Base-by-base conservation (phyloP, 139 green algal genomes). In the Limnomonas spitsbergensis region DNA sequence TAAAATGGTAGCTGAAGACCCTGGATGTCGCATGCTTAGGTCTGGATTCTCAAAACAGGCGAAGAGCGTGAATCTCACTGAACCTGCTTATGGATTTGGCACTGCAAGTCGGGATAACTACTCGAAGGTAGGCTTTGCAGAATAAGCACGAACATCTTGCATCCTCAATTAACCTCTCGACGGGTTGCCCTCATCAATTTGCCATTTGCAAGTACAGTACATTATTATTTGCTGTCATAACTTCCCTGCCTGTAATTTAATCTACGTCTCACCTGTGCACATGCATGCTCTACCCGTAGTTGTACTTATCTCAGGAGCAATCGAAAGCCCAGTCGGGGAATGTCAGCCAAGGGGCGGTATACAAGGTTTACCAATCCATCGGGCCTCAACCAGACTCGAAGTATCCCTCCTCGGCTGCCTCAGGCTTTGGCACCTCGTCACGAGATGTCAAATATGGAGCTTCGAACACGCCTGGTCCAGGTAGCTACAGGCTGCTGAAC, bases 391-490 rank as follows among this genome's bases (percentile, higher is more conserved):
- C 80, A 26, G 84, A 88, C 31, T 88, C 84, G 37, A 82, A 83
- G 54, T 85, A 79, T 31, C 27, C 32, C 2, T 82, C 84, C 0
- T 73, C 77, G 1, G 31, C 35, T 27, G 61, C 78, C 0, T 66
- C 83, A 29, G 81, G 86, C 54, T 90, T 90, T 70, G 86, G 86
- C 4, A 86, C 80, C 0, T 84, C 86, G 14, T 53, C 79, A 3
- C 74, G 78, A 1, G 29, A n/a, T 0, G 69, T 39, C 1, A 81
- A 83, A 4, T 71, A 75, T 9, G 67, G 68, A 0, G 36, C 3
- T 14, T 29, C 14, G 1, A 35, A 37, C 24, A 39, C 42, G 24
- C 83, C 83, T 40, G 83, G 83, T 2, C 83, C 83, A 81, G 83
- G 83, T 82, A 39, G 1, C 66, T 61, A 29, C 14, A 61, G 47